Conservation (phyloP, 129 eudicot species). For the Scalesia atractyloides region DNA sequence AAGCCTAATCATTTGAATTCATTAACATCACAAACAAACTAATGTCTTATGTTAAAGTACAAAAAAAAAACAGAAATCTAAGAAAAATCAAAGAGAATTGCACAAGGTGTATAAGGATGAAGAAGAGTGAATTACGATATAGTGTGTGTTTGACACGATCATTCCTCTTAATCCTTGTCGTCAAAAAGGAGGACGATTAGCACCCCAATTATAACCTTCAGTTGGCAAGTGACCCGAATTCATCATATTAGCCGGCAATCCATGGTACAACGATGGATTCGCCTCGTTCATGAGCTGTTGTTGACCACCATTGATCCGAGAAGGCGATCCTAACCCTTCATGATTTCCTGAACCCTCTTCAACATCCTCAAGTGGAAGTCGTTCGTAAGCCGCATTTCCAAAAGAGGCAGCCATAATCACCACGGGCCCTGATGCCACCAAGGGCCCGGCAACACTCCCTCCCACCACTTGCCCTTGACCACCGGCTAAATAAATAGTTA, state of each 20-base stretch:
- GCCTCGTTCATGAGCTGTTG: conserved; percentile 56
- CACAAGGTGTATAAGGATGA: conserved; percentile 23
- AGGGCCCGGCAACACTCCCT: conserved; percentile 77
- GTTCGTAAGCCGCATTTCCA: conserved; percentile 92
- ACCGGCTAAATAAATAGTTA: conserved; percentile 78
- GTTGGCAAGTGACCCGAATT: conserved; percentile 59
- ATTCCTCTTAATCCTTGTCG: conserved; percentile 5
- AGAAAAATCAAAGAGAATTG: conserved; percentile 20
- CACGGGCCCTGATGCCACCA: conserved; percentile 77
- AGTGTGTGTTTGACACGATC: not conserved
- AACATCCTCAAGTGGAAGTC: conserved; percentile 85
- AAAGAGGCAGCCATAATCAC: conserved; percentile 91
- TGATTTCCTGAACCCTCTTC: conserved; percentile 47
- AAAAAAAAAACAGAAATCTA: not conserved
- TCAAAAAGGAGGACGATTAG: conserved; percentile 66
- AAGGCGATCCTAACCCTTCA: conserved; percentile 34
- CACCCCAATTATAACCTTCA: conserved; percentile 66
- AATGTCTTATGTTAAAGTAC: conserved; percentile 14
- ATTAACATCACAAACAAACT: conserved; percentile 45
- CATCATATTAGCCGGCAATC: conserved; percentile 63
- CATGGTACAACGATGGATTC: conserved; percentile 55
- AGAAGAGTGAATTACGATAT: conserved; percentile 19
- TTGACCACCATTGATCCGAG: conserved; percentile 29
- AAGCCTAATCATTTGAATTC: conserved; percentile 33
- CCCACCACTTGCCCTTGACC: conserved; percentile 94